phyloP scores from a whole-genome alignment of 306 rosid species.

The Lathyrus oleraceus region DNA sequence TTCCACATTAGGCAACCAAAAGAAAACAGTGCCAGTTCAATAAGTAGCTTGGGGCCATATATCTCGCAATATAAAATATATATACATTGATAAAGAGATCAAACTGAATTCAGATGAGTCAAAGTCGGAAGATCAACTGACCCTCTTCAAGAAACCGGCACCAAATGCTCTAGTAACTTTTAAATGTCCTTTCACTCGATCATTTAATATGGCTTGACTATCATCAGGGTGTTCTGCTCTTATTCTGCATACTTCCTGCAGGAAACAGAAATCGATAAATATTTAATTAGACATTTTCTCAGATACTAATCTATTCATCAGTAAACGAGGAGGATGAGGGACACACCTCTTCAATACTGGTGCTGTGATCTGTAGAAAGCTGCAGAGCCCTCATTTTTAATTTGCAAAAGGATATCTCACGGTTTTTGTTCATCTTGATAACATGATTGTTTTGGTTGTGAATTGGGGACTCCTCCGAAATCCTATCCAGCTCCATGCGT shows the following conservation, averaged over 20 bases:
- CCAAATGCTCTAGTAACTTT: slow-evolving; percentile 76
- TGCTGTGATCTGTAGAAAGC: slow-evolving; percentile 72
- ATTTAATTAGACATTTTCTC: not conserved
- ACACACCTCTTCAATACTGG: slow-evolving; percentile 58
- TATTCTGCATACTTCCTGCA: slow-evolving; percentile 62
- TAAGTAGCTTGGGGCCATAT: not conserved
- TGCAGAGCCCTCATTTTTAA: slow-evolving; percentile 69
- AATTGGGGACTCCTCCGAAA: slow-evolving; percentile 69
- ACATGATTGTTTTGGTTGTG: slow-evolving; percentile 55
- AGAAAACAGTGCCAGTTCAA: not conserved
- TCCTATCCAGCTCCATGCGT: slow-evolving; percentile 69
- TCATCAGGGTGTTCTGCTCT: slow-evolving; percentile 66
- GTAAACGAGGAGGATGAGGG: not conserved
- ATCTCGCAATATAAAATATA: slow-evolving; percentile 14
- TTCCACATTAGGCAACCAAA: not conserved
- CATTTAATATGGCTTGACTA: slow-evolving; percentile 55
- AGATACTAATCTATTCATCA: slow-evolving; percentile 20
- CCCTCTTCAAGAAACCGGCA: slow-evolving; percentile 73
- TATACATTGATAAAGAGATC: slow-evolving; percentile 35
- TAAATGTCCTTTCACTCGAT: slow-evolving; percentile 68
- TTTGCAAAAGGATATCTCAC: slow-evolving; percentile 60
- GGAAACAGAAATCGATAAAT: slow-evolving; percentile 27
- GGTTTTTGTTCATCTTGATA: slow-evolving; percentile 53
- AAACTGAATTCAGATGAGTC: slow-evolving; percentile 42
- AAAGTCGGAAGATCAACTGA: slow-evolving; percentile 52